Evolutionary conservation across 768 basidiomycete species (phyloP), one percentile per base, ranked within the genome.

Genomic region (Suillus variegatus): DNA sequence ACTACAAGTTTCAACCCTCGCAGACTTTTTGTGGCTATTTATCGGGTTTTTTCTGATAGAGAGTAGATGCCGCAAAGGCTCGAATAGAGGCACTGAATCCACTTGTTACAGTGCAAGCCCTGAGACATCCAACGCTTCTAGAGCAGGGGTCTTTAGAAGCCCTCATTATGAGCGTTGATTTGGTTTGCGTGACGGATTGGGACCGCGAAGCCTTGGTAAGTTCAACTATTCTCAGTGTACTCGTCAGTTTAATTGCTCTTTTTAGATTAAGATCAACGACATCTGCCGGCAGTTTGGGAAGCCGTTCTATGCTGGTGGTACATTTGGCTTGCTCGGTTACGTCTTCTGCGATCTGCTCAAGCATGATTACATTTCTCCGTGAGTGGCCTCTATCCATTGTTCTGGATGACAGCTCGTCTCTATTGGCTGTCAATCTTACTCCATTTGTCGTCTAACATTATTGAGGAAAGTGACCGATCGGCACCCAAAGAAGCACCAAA

Each of bases 71-170:
- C 41, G 94, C 96, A 40, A 90, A 90, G 76, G 79, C 88, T 28
- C 87, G 94, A 71, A 91, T 99, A 64, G 90, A 93, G 76, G 89
- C 88, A 66, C 83, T 99, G 54, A 99, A 99, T 74, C 95, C 97
- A 52, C 89, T 97, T 62, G 97, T 99, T 66, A 80, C 82, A 43
- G 85, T 99, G 65, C 86, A 94, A 72, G 86, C 88, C 25, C 73
- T 90, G 49, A 81, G 90, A 49, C 81, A 84, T 63, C 71, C 78
- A 12, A 74, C 83, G 46, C 75, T 81, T 20, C 76, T 88, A 51
- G 82, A 85, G 40, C 82, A 79, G 47, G 83, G 83, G 58, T 80
- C 77, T 52, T 81, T 95, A 36, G 85, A 86, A 66, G 76, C 80
- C 28, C 76, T 94, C 57, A 80, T 94, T 25, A 82, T 84, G 65